Evolutionary conservation across 108 stramenopile genomes (phyloP), one percentile per base, ranked within the genome.

Genomic region (Discostella pseudostelligera): DNA sequence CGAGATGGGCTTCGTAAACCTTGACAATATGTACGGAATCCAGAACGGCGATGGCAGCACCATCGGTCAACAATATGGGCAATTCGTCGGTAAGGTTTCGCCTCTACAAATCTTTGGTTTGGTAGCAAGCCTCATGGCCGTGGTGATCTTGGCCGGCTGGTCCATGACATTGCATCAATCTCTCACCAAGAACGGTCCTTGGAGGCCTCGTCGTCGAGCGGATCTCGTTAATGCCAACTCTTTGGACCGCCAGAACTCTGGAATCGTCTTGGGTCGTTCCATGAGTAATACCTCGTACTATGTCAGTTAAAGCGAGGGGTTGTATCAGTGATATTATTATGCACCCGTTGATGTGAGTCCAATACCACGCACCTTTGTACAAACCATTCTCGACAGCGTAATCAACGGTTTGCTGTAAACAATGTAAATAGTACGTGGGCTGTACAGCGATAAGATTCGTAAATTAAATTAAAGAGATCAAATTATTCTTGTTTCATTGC

Each of bases 1-100:
- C 63, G 89, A 89, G 56, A 67, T 73, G 51, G 92, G 92, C 5
- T 76, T 84, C 20, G 80, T 90, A 37, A 57, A 69, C 32, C 20
- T 83, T 10, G 59, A 65, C 59, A 65, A 53, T n/a, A 48, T 65
- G n/a, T 32, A 59, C 65, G 62, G 59, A 20, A 56, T 59, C 37
- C 28, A 56, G 55, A 9, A 46, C 24, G n/a, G 16, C 1, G 39
- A 32, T 13, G 21, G 60, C 7, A 39, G 56, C 32, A 10, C 61
- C 24, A 50, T 39, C 3, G 64, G 17, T n/a, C 55, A 56, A 19
- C 37, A 67, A 42, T 63, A 69, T 17, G 68, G 68, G 0, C 72
- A 74, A 39, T 65, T 51, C 44, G 11, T 53, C 29, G 29, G 47
- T 3, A 53, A 72, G 26, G 78, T 79, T 1, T 51, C 69, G 11